phyloP scores from a whole-genome alignment of 108 stramenopile species.

The Mayamaea pseudoterrestris region DNA sequence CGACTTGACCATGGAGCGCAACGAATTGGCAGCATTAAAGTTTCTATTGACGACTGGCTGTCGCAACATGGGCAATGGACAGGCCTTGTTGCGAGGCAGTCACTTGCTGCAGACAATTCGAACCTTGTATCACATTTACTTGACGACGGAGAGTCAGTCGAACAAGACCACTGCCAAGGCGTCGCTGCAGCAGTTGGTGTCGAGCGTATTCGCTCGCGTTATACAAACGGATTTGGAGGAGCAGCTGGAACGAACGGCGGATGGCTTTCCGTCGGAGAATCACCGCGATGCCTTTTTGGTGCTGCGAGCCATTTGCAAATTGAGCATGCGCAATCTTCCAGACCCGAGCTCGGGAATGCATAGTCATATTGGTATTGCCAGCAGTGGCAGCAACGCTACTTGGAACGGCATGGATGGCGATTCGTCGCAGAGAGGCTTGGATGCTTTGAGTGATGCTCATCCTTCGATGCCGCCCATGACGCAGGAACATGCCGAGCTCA shows the following conservation, averaged over 20 bases:
- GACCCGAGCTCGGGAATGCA: conserved; percentile 9
- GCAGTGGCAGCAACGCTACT: conserved; percentile 17
- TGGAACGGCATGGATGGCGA: conserved; percentile 12
- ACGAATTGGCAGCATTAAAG: conserved; percentile 64
- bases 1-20: conserved; percentile 41
- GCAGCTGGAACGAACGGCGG: conserved; percentile 4
- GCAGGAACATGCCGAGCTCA: background rate
- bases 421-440: background rate
- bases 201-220: conserved; percentile 86
- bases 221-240: conserved; percentile 11
- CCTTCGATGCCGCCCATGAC: background rate
- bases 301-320: conserved; percentile 89
- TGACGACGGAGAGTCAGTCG: conserved; percentile 65
- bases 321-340: conserved; percentile 70
- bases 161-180: conserved; percentile 95
- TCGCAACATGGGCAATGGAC: conserved; percentile 13
- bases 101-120: conserved; percentile 87
- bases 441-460: background rate
- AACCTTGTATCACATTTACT: conserved; percentile 85
- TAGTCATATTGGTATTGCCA: conserved; percentile 18
- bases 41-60: conserved; percentile 66
- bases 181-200: conserved; percentile 86
- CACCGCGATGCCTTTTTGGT: conserved; percentile 94
- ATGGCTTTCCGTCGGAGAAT: conserved; percentile 68
- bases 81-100: conserved; percentile 65